Conservation (phyloP, 768 basidiomycete genomes). For the Tylopilus felleus region DNA sequence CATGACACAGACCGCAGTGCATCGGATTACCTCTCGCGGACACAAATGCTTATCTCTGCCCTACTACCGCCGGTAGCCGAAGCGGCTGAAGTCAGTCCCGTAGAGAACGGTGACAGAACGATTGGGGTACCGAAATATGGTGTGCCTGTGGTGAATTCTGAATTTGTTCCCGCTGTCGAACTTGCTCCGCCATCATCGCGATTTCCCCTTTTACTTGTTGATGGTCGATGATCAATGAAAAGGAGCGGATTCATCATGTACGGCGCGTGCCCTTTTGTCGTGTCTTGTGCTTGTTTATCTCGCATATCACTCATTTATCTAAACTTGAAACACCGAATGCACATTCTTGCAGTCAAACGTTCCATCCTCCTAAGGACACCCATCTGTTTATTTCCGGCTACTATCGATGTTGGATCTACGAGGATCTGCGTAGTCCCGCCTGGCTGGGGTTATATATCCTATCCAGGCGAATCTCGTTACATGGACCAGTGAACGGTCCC, state of each 20-base stretch:
- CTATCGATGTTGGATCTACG: conserved; percentile 10
- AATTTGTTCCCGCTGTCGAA: conserved; percentile 57
- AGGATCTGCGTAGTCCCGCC: conserved; percentile 13
- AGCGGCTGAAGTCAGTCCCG: conserved; percentile 15
- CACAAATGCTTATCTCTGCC: conserved; percentile 59
- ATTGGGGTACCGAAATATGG: conserved; percentile 51
- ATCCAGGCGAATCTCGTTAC: conserved; percentile 16
- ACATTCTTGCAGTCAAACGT: conserved; percentile 13
- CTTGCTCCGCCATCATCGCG: conserved; percentile 69
- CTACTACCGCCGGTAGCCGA: conserved; percentile 44
- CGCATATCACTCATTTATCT: conserved; percentile 30
- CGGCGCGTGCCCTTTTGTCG: conserved; percentile 12
- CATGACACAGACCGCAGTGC: conserved; percentile 28
- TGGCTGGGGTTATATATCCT: conserved; percentile 24
- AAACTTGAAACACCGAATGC: conserved; percentile 23
- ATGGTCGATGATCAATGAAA: conserved; percentile 27
- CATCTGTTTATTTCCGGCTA: conserved; percentile 9
- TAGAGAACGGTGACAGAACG: conserved; percentile 36
- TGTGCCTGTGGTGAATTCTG: conserved; percentile 47
- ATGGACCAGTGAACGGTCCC: conserved; percentile 1
- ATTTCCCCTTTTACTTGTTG: conserved; percentile 72
- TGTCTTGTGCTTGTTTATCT: conserved; percentile 17
- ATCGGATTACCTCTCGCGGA: conserved; percentile 49
- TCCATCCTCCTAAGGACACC: conserved; percentile 10
- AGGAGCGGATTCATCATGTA: conserved; percentile 16